A percentile compares a stretch with the other conserved stretches of the same genome.
These are phyloP conservation scores for Dacryopinax primogenitus DNA, from an alignment of 768 basidiomycete species.

Conservation along the genomic window DNA sequence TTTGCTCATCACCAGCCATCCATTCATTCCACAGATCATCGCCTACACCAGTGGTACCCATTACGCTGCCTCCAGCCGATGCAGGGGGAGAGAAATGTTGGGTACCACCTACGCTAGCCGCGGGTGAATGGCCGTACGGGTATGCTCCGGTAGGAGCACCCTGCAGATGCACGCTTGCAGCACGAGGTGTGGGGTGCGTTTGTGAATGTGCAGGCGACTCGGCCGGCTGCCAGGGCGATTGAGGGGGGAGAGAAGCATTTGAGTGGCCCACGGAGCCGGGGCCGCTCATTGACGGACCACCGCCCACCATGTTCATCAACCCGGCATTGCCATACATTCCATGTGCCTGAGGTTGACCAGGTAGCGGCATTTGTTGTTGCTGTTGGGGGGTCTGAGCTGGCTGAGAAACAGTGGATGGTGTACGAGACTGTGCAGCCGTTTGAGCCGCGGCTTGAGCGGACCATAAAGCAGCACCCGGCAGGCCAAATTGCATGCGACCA, in stretches of 20 bases:
- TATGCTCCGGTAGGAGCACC: background rate
- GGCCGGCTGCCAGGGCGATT: slow-evolving; percentile 1
- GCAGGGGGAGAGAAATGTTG: background rate
- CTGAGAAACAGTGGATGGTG: background rate
- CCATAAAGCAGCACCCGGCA: background rate
- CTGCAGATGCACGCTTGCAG: background rate
- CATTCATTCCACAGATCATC: slow-evolving; percentile 6
- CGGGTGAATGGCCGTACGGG: background rate
- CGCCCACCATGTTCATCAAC: background rate
- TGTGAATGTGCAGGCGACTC: background rate
- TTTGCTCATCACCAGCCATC: background rate
- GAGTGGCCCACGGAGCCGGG: background rate
- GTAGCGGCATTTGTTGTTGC: background rate
- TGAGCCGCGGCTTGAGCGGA: background rate
- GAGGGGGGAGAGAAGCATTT: background rate
- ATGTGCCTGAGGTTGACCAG: background rate
- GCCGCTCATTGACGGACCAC: background rate
- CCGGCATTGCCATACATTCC: slow-evolving; percentile 1
- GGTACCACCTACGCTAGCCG: background rate
- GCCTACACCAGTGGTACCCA: background rate
- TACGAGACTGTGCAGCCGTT: background rate
- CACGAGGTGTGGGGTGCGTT: background rate
- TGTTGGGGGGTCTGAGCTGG: background rate
- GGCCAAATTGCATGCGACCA: background rate
- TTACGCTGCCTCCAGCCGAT: background rate